Conservation (phyloP, 2,329 filamentous ascomycete species). For the Pseudomassariella vexata region DNA sequence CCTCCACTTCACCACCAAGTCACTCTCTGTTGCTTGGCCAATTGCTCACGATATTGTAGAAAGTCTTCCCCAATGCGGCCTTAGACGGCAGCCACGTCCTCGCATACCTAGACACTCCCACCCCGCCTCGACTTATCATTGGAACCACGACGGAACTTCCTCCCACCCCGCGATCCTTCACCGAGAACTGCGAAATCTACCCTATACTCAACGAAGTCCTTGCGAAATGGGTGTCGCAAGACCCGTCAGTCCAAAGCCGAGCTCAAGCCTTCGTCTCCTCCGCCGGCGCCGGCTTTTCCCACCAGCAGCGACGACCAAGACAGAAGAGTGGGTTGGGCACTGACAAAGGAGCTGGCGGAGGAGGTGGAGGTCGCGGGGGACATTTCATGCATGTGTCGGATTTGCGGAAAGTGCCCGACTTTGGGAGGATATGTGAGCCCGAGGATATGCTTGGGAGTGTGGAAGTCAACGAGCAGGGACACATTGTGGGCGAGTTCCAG, state of each 20-base stretch:
- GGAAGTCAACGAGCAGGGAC: slow-evolving; percentile 53
- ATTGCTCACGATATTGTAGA: slow-evolving; percentile 32
- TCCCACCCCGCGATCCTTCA: slow-evolving; percentile 55
- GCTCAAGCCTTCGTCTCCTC: slow-evolving; percentile 53
- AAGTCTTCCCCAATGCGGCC: slow-evolving; percentile 47
- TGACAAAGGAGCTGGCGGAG: slow-evolving; percentile 39
- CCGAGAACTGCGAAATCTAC: slow-evolving; percentile 54
- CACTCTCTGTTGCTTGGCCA: slow-evolving; percentile 10
- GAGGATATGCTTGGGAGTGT: slow-evolving; percentile 66
- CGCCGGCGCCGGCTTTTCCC: slow-evolving; percentile 44
- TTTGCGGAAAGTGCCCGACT: slow-evolving; percentile 57
- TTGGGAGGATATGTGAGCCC: slow-evolving; percentile 62
- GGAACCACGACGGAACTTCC: slow-evolving; percentile 54
- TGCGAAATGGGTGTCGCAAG: slow-evolving; percentile 46
- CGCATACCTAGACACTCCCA: slow-evolving; percentile 55
- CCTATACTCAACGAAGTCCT: slow-evolving; percentile 53
- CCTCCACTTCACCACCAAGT: neutral
- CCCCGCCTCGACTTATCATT: slow-evolving; percentile 47
- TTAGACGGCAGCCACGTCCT: slow-evolving; percentile 46
- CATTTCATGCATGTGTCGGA: slow-evolving; percentile 64
- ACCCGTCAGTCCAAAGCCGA: slow-evolving; percentile 49
- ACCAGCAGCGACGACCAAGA: slow-evolving; percentile 29
- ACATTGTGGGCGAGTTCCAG: slow-evolving; percentile 53
- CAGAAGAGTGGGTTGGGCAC: slow-evolving; percentile 26
- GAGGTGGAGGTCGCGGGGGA: slow-evolving; percentile 52